Evolutionary conservation across 371 early-diverging fungal species (phyloP), one percentile per base, ranked within the genome.

Genomic region (Saksenaea vasiformis): DNA sequence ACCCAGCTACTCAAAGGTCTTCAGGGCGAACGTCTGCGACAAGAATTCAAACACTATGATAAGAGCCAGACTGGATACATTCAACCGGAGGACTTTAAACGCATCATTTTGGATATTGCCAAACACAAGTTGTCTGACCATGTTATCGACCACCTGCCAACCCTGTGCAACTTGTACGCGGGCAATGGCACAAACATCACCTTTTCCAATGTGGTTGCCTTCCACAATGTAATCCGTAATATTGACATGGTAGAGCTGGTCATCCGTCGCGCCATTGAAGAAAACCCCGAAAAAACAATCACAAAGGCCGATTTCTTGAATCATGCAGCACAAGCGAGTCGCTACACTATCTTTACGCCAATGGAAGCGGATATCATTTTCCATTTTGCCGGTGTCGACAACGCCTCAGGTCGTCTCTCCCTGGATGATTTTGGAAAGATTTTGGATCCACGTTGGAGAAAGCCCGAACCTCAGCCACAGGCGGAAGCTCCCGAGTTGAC

Each of bases 341-440:
- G 88, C 10, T 90, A 87, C 68, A 80, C 92, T 1, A 58, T 87
- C 37, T 85, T 92, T 59, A 89, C 92, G 1, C 94, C 95, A 22
- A 84, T 95, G 84, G 95, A 95, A 69, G 87, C 90, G 38, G 88
- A 90, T 67, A 84, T 93, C 24, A 80, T 94, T 53, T 93, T 93
- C 74, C 90, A 90, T 53, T 87, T 94, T 68, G 92, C 92, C 36
- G 84, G 87, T 10, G 81, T 90, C 0, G 84, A 87, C 41, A 84
- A 80, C 61, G 70, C 85, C 31, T 77, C 80, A 14, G 87, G 85
- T 58, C 79, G 79, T 31, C 69, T 89, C 37, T 67, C 78, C 17
- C 64, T 85, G 8, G 76, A 71, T 4, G 91, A 90, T 68, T 90
- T 90, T 75, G 80, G 77, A 34, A 82, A 82, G 62, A 77, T 89